A percentile compares a stretch with the other conserved stretches of the same genome.
Evolutionary conservation across 1,139 yeast species (phyloP).

Genomic region (Lipomyces yarrowii): DNA sequence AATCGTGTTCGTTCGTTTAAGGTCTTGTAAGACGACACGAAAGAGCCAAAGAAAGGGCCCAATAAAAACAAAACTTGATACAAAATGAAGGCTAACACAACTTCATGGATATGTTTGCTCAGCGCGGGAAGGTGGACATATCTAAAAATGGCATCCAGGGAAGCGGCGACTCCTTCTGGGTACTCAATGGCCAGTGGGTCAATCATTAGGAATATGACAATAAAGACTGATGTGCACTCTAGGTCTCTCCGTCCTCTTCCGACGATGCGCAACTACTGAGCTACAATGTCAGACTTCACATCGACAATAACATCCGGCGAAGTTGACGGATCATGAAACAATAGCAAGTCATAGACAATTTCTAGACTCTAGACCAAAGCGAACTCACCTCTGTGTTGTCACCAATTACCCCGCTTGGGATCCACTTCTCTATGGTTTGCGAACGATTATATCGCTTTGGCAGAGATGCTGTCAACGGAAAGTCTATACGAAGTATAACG

Average conservation of each 20-base stretch:
- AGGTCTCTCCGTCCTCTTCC: background rate
- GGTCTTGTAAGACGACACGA: constrained; percentile 52
- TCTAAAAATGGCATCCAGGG: constrained; percentile 18
- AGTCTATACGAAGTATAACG: background rate
- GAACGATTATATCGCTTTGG: background rate
- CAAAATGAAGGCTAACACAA: constrained; percentile 49
- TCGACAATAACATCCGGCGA: background rate
- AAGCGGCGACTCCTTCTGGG: constrained; percentile 26
- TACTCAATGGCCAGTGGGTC: constrained; percentile 31
- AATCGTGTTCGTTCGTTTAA: constrained; percentile 53
- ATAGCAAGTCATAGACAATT: background rate
- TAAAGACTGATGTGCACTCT: background rate
- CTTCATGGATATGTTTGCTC: constrained; percentile 56
- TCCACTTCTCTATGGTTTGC: background rate
- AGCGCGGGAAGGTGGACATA: constrained; percentile 35
- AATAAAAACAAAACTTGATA: constrained; percentile 51
- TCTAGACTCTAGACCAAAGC: background rate
- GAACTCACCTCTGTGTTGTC: background rate
- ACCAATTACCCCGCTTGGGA: background rate
- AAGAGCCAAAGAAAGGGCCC: constrained; percentile 52
- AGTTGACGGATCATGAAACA: background rate
- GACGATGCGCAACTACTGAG: background rate
- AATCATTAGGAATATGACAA: constrained; percentile 9
- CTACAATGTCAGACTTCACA: background rate
- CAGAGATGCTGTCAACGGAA: background rate